Base-by-base conservation (phyloP, 2,329 filamentous ascomycete species). In the Furcasterigmium sp. region DNA sequence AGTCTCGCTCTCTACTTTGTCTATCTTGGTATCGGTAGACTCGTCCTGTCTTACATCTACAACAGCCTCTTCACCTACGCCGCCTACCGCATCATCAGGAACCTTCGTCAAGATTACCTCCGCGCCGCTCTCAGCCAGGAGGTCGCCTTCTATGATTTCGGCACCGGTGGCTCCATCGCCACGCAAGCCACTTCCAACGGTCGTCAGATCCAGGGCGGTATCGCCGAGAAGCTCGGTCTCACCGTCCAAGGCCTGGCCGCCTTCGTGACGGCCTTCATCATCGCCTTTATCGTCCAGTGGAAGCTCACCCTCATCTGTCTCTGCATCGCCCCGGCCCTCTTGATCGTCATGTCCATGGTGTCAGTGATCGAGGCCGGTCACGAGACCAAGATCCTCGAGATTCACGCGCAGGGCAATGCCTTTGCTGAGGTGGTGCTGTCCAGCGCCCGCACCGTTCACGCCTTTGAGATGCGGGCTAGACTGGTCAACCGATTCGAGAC, bases 1-100 rank as follows among this genome's bases (percentile, higher is more conserved):
- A 53, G 54, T 17, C 49, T 63, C 23, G 59, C 61, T 1, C 59
- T 82, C 6, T 80, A 74, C 54, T 79, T 81, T 50, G 64, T 81
- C 20, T 81, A 80, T 47, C 62, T 82, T 11, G 79, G 78, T 51
- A 61, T 80, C 40, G 76, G 59, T 0, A 70, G 75, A 36, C 75
- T 80, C 46, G 53, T 61, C 18, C 57, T 76, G 14, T 64, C 70
- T 11, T 81, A 80, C 48, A 53, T 67, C 15, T 67, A 68, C 55
- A 65, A 65, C 37, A 53, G 60, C 3, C 58, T 64, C 39, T 56
- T 77, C 17, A 76, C 71, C 3, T 70, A 76, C 30, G 64, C 72
- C 4, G 73, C 74, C 3, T 70, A 72, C 41, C 64, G 73, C 9
- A 72, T 73, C 4, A 73, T 73, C 3, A 69, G 72, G 44, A 70